These are phyloP conservation scores for Allomyces macrogynus DNA, from an alignment of 192 early-diverging fungal species.

Conservation along the genomic window DNA sequence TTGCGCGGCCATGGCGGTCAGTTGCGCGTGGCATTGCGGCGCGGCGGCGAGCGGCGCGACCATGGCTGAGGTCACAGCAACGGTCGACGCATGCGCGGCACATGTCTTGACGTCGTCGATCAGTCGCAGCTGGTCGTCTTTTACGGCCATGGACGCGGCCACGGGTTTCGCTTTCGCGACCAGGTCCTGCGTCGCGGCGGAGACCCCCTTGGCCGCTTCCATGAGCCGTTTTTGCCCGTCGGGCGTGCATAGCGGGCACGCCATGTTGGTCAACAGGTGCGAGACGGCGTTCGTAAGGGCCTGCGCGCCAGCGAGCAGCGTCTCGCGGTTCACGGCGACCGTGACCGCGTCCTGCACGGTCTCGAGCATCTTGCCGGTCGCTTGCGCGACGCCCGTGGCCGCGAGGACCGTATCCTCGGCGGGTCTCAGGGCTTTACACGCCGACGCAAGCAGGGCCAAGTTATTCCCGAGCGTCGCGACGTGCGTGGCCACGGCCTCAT, in stretches of 20 bases:
- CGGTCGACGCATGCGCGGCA: constrained; percentile 13
- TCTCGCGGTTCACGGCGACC: not conserved
- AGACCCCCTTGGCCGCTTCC: constrained; percentile 18
- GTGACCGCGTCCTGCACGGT: too few species aligned
- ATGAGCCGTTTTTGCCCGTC: constrained; percentile 21
- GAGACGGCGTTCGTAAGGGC: not conserved
- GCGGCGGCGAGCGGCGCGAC: not conserved
- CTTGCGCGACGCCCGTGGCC: too few species aligned
- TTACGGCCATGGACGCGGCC: constrained; percentile 12
- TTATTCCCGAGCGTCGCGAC: too few species aligned
- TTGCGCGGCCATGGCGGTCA: not conserved
- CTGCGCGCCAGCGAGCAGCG: not conserved
- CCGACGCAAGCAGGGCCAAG: too few species aligned
- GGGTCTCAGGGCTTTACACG: too few species aligned
- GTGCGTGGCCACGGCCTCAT: too few species aligned
- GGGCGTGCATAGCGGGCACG: constrained; percentile 1
- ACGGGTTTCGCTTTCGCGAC: constrained; percentile 12
- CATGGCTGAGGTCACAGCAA: constrained; percentile 13
- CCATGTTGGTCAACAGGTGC: too few species aligned
- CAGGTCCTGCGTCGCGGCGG: constrained; percentile 15
- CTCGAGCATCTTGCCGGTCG: too few species aligned
- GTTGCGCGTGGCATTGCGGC: not conserved
- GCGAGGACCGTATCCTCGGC: too few species aligned
- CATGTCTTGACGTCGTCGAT: constrained; percentile 13
- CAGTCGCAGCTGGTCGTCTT: constrained; percentile 11